These are phyloP conservation scores for Dioscorea dumetorum DNA, from an alignment of 106 monocot species.

Conservation along the genomic window DNA sequence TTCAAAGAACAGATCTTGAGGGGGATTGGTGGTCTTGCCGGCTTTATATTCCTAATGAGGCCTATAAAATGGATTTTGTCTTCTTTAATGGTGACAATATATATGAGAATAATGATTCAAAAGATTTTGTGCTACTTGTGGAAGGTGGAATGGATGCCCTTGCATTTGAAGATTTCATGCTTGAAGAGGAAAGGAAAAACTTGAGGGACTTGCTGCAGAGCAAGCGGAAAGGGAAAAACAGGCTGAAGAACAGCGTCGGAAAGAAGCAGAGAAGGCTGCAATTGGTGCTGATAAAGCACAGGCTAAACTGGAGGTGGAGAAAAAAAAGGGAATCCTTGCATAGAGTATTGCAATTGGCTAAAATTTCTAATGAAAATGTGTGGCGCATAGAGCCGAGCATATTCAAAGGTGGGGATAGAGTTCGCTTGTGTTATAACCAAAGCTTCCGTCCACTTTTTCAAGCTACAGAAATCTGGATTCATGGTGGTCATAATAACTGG, in stretches of 20 bases:
- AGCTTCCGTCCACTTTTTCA: slow-evolving; percentile 56
- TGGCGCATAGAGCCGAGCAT: slow-evolving; percentile 52
- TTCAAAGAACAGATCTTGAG: slow-evolving; percentile 53
- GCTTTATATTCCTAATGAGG: slow-evolving; percentile 70
- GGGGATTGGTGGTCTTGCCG: slow-evolving; percentile 92
- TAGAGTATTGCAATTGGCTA: slow-evolving; percentile 25
- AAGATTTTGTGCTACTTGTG: slow-evolving; percentile 53
- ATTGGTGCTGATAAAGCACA: slow-evolving; percentile 56
- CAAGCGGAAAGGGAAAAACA: slow-evolving; percentile 69
- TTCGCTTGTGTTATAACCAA: slow-evolving; percentile 75
- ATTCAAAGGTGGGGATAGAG: slow-evolving; percentile 45
- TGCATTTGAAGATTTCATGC: slow-evolving; percentile 71
- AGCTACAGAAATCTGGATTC: slow-evolving; percentile 80
- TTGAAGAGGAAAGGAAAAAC: slow-evolving; percentile 67
- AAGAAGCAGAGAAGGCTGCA: slow-evolving; percentile 53
- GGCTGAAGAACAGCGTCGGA: slow-evolving; percentile 54
- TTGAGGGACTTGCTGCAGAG: slow-evolving; percentile 63
- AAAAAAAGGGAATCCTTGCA: slow-evolving; percentile 35
- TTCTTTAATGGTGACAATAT: slow-evolving; percentile 70
- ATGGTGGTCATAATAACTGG: slow-evolving; percentile 95
- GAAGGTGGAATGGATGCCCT: slow-evolving; percentile 56
- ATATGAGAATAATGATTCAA: slow-evolving; percentile 74
- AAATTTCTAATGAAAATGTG: slow-evolving; percentile 33
- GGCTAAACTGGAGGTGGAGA: slow-evolving; percentile 67
- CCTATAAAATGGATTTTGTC: slow-evolving; percentile 84